phyloP scores from a whole-genome alignment of 495 filamentous ascomycete genomes.

The Corynascus novoguineensis region DNA sequence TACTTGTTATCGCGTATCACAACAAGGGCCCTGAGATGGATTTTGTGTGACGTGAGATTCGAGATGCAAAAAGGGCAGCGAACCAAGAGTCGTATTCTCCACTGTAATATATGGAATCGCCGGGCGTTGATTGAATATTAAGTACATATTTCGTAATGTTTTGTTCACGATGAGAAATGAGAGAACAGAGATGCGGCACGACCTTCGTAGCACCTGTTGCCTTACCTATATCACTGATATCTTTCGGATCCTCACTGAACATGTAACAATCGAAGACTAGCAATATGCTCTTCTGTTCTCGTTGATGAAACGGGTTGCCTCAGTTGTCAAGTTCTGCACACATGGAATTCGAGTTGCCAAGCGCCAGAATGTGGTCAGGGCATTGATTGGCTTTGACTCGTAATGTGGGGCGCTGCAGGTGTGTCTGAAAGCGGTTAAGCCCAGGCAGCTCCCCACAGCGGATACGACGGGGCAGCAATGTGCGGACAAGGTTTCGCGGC shows the following conservation, averaged over 20 bases:
- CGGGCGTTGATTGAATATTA: neutral
- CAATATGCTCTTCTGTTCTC: conserved; percentile 6
- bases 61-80: too few species aligned
- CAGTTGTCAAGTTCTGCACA: too few species aligned
- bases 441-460: conserved; percentile 16
- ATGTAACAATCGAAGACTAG: neutral
- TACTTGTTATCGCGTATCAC: too few species aligned
- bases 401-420: conserved; percentile 24
- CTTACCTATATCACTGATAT: too few species aligned
- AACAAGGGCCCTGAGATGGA: neutral
- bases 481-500: too few species aligned
- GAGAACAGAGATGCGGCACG: too few species aligned
- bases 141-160: too few species aligned
- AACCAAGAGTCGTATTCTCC: neutral
- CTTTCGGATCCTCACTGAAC: too few species aligned
- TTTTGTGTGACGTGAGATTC: too few species aligned
- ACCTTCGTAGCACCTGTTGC: too few species aligned
- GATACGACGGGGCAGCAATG: conserved; percentile 19
- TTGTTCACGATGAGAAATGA: too few species aligned
- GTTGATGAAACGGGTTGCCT: conserved; percentile 15
- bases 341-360: too few species aligned
- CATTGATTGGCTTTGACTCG: conserved; percentile 21
- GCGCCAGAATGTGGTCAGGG: conserved; percentile 15
- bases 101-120: neutral
- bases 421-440: conserved; percentile 23